These are phyloP conservation scores for Agrostemma githago DNA, from an alignment of 148 eudicot genomes.

Conservation along the genomic window DNA sequence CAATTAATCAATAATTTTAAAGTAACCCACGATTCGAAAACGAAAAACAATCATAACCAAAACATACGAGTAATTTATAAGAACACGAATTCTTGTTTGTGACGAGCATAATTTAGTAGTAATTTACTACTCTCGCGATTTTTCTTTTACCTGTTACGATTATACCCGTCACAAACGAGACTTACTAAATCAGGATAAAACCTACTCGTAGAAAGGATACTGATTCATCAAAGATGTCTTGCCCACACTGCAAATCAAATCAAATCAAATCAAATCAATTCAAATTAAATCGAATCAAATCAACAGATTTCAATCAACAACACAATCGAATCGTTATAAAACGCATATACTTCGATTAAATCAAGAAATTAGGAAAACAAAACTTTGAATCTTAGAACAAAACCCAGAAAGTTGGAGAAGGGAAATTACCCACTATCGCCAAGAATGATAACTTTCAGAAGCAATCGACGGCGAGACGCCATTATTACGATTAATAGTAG, in stretches of 20 bases:
- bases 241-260: slow-evolving; percentile 50
- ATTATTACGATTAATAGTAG: slow-evolving; percentile 16
- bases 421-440: slow-evolving; percentile 69
- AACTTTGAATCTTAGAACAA: slow-evolving; percentile 1
- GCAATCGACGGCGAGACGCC: slow-evolving; percentile 67
- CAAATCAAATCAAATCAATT: not conserved
- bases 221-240: slow-evolving; percentile 90
- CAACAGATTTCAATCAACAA: not conserved
- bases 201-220: slow-evolving; percentile 45
- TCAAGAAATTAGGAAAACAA: not conserved
- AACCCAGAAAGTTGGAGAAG: not conserved
- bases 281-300: no score
- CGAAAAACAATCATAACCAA: not conserved
- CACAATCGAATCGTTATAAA: not conserved
- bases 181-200: not conserved
- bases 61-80: not conserved
- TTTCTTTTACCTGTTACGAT: no score
- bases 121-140: no score
- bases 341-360: not conserved
- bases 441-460: slow-evolving; percentile 75
- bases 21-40: not conserved
- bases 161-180: no score
- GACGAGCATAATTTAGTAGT: no score
- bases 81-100: no score
- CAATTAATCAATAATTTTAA: not conserved